Conservation (phyloP, 192 early-diverging fungal species). For the Thoreauomyces humboldtii region DNA sequence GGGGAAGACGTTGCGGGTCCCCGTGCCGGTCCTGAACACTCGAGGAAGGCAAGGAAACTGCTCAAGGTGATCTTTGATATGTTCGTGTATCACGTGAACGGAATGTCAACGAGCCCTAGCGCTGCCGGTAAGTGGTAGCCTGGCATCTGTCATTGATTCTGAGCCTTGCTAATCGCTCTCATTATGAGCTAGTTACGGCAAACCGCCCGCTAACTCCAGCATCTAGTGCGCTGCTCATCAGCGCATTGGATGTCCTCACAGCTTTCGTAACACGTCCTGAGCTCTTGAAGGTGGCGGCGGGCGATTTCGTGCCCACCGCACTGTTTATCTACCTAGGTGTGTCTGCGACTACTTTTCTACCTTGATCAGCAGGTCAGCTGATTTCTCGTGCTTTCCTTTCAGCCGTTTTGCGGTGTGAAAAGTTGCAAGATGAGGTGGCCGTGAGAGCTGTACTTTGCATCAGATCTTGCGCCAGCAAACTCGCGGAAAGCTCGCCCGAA, state of each 20-base stretch:
- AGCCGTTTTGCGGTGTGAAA: conserved; percentile 33
- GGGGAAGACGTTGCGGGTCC: neutral
- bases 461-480: conserved; percentile 18
- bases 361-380: neutral
- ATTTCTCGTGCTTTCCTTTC: neutral
- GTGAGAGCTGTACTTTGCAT: conserved; percentile 29
- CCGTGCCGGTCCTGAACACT: neutral
- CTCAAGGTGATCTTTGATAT: conserved; percentile 37
- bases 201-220: conserved; percentile 19
- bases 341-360: neutral
- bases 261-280: conserved; percentile 13
- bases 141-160: neutral
- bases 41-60: conserved; percentile 16
- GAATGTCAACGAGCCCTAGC: conserved; percentile 35
- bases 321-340: conserved; percentile 33
- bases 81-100: conserved; percentile 37
- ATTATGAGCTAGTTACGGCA: conserved; percentile 26
- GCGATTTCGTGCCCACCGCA: conserved; percentile 23
- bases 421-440: conserved; percentile 36
- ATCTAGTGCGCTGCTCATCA: conserved; percentile 16
- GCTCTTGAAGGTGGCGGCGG: conserved; percentile 12
- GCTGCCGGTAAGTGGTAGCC: conserved; percentile 18
- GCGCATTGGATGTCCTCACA: conserved; percentile 27
- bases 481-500: neutral
- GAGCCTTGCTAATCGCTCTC: neutral